phyloP scores from a whole-genome alignment of 495 filamentous ascomycete species.

The Halenospora varia region DNA sequence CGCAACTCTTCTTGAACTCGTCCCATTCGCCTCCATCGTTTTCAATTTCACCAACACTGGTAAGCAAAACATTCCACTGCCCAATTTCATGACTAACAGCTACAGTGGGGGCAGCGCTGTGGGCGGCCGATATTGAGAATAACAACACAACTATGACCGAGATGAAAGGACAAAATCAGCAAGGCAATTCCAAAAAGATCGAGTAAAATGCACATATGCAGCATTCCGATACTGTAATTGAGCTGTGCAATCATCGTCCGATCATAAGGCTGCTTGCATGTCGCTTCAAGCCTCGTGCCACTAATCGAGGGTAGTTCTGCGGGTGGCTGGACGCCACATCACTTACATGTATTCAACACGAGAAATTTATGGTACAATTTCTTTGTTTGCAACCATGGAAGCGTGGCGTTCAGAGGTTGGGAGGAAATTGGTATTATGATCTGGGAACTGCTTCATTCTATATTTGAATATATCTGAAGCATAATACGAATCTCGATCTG shows the following conservation, averaged over 20 bases:
- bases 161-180: constrained; percentile 49
- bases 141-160: constrained; percentile 41
- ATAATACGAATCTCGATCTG: too few relatives aligned
- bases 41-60: constrained; percentile 88
- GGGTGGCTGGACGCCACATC: too few relatives aligned
- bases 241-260: constrained; percentile 7
- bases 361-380: too few relatives aligned
- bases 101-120: constrained; percentile 78
- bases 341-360: neutral
- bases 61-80: constrained; percentile 20
- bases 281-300: neutral
- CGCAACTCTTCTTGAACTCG: constrained; percentile 73
- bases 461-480: too few relatives aligned
- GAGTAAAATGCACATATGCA: constrained; percentile 33
- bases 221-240: constrained; percentile 12
- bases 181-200: constrained; percentile 51
- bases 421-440: neutral
- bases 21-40: constrained; percentile 76
- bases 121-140: constrained; percentile 87
- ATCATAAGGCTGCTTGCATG: neutral
- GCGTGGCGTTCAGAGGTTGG: neutral
- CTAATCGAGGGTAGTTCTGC: neutral
- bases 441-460: neutral
- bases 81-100: neutral
- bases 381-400: neutral